Percentiles rank a stretch among this genome's conserved stretches.
Evolutionary conservation across 1,284 basidiomycete species (phyloP).

Genomic region (Sutorius eximius): DNA sequence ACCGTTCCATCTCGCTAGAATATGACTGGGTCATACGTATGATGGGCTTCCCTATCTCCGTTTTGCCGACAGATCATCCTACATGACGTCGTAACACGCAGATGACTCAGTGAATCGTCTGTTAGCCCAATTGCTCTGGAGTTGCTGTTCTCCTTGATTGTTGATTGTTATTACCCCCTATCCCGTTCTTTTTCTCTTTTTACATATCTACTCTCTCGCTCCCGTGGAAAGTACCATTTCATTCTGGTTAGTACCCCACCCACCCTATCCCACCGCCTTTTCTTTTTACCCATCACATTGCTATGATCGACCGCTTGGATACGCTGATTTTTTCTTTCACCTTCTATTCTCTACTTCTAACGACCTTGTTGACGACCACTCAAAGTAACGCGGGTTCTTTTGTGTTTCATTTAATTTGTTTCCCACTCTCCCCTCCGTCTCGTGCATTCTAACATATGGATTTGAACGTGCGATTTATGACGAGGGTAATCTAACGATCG

Average conservation of each 20-base stretch:
- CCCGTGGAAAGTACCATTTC: constrained; percentile 18
- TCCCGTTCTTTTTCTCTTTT: neutral
- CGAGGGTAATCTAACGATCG: neutral
- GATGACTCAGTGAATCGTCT: neutral
- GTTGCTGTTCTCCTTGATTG: neutral
- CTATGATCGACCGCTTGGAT: constrained; percentile 9
- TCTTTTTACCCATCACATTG: constrained; percentile 5
- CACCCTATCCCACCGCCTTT: neutral
- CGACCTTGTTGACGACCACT: constrained; percentile 18
- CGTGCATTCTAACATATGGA: neutral
- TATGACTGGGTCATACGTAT: neutral
- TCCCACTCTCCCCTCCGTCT: neutral
- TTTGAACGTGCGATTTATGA: neutral
- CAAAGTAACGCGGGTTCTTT: constrained; percentile 5
- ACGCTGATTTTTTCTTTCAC: neutral
- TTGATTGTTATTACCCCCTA: neutral
- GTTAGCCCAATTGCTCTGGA: neutral
- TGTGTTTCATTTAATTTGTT: neutral
- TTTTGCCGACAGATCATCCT: neutral
- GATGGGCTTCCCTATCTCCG: neutral
- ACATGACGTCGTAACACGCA: neutral
- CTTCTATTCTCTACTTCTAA: constrained; percentile 7
- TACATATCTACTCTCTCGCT: constrained; percentile 16
- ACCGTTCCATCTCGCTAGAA: neutral
- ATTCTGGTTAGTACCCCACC: neutral